phyloP scores from a whole-genome alignment of 2,329 filamentous ascomycete genomes.

The Fusarium brachygibbosum region DNA sequence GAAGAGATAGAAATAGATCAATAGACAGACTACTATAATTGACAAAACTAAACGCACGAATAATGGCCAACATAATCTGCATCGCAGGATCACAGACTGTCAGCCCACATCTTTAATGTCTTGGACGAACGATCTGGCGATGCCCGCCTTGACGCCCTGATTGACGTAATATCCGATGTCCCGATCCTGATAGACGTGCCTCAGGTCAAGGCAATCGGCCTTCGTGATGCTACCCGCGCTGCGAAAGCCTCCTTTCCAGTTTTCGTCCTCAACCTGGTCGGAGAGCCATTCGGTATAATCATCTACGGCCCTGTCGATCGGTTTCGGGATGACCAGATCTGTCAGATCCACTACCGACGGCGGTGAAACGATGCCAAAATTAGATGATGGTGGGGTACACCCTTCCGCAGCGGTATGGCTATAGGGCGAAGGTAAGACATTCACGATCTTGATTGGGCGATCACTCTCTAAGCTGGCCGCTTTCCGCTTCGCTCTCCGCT shows the following conservation, averaged over 20 bases:
- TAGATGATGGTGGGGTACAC: conserved; percentile 4
- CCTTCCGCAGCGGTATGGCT: too few relatives aligned
- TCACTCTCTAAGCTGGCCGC: too few relatives aligned
- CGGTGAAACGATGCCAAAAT: conserved; percentile 2
- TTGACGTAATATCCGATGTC: background rate
- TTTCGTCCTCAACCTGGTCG: conserved; percentile 10
- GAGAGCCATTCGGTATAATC: conserved; percentile 19
- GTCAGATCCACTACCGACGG: conserved; percentile 8
- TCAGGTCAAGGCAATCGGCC: conserved; percentile 19
- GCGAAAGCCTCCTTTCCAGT: conserved; percentile 21
- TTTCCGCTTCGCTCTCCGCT: too few relatives aligned
- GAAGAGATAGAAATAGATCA: too few relatives aligned
- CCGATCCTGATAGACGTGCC: conserved; percentile 1
- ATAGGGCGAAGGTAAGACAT: conserved; percentile 21
- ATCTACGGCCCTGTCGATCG: conserved; percentile 22
- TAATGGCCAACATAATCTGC: too few relatives aligned
- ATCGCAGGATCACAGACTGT: too few relatives aligned
- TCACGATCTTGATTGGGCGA: conserved; percentile 26
- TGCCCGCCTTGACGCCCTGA: background rate
- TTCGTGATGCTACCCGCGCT: conserved; percentile 18
- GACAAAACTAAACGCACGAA: too few relatives aligned
- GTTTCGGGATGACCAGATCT: conserved; percentile 19
- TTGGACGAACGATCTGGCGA: too few relatives aligned
- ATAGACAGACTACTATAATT: too few relatives aligned
- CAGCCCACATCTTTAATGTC: too few relatives aligned